A percentile compares a stretch with the other conserved stretches of the same genome.
These are phyloP conservation scores for Echinosophora koreensis DNA, from an alignment of 306 rosid species.

Conservation along the genomic window DNA sequence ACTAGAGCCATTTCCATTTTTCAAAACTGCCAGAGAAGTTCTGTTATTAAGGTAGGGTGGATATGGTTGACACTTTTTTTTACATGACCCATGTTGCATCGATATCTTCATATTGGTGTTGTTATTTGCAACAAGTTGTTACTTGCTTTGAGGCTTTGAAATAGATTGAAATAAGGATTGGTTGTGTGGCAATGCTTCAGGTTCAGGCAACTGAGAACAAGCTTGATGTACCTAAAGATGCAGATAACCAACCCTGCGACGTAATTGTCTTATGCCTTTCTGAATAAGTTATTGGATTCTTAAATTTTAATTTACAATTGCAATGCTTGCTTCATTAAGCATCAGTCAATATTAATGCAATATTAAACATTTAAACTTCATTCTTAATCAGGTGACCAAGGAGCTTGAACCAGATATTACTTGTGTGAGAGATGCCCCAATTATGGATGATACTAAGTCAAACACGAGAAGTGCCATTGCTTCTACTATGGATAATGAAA, in stretches of 20 bases:
- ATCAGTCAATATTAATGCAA: background rate
- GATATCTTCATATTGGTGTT: slow-evolving; percentile 23
- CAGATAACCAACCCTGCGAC: slow-evolving; percentile 49
- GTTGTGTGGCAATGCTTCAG: slow-evolving; percentile 52
- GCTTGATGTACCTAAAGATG: slow-evolving; percentile 37
- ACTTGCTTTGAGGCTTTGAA: slow-evolving; percentile 37
- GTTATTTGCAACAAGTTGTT: slow-evolving; percentile 24
- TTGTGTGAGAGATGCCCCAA: slow-evolving; percentile 38
- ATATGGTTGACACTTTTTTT: background rate
- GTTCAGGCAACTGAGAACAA: slow-evolving; percentile 54
- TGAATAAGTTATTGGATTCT: background rate
- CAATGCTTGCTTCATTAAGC: background rate
- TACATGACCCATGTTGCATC: background rate
- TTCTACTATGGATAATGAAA: slow-evolving; percentile 42
- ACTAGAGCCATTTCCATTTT: background rate
- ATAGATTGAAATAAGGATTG: slow-evolving; percentile 44
- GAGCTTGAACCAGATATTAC: slow-evolving; percentile 42
- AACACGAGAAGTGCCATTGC: slow-evolving; percentile 32
- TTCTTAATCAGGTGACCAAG: slow-evolving; percentile 55
- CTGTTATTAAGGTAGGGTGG: background rate
- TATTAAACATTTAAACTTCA: slow-evolving; percentile 38
- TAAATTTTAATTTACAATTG: background rate
- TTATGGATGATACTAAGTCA: slow-evolving; percentile 41
- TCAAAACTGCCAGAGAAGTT: background rate
- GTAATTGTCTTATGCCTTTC: slow-evolving; percentile 44